Evolutionary conservation across 768 basidiomycete species (phyloP), one percentile per base, ranked within the genome.

Genomic region (Macrolepiota dolichaula): DNA sequence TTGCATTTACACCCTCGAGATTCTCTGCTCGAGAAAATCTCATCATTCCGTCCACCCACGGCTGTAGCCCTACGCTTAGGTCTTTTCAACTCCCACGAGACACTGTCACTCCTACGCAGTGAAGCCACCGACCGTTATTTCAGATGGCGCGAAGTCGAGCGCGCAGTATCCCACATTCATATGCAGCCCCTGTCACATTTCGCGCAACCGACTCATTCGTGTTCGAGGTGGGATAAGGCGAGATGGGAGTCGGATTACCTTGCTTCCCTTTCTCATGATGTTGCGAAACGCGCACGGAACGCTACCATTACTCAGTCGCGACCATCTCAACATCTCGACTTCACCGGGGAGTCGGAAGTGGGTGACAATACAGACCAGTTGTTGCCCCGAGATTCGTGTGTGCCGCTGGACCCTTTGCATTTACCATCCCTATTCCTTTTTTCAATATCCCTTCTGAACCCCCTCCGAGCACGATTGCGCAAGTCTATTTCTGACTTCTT

Each of bases 61-160:
- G 66, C 80, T 1, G 68, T 77, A 7, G 79, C 83, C 0, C 77
- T 91, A 10, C 83, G 87, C 12, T 70, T 70, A 29, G 86, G 85
- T 11, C 73, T 91, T 12, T 88, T 91, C 71, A 83, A 79, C 63
- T 82, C 85, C 1, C 87, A 88, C 0, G 86, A 85, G 61, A 86
- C 79, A 0, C 76, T 89, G 11, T 75, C 79, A 1, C 68, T 76
- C 1, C 75, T 91, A 32, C 82, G 89, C 36, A 74, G 72, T 17
- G 89, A 90, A 70, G 88, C 87, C 0, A 79, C 84, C 0, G 86
- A 89, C 60, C 81, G 89, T 19, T 91, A 89, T 71, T 70, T 89
- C 59, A 81, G 82, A 32, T 91, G 89, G 89, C 76, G 87, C 35
- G 89, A 89, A 68, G 82, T 90, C 27, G 85, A 88, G 63, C 77